Percentiles rank a stretch among this genome's conserved stretches.
Conservation (phyloP, 1,139 yeast genomes). For the Magnusiomyces sp. region DNA sequence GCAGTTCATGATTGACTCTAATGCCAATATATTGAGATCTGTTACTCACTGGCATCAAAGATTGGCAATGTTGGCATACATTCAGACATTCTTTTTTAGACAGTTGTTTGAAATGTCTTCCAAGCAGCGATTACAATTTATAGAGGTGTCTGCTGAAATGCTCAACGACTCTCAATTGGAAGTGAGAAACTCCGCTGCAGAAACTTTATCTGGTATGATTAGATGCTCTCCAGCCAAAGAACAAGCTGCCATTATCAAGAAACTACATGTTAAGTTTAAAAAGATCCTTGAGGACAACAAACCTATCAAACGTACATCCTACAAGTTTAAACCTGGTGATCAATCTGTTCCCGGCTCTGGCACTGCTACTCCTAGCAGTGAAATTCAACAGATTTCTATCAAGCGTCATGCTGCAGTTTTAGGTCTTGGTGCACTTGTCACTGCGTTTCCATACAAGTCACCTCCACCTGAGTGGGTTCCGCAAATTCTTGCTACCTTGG, state of each 20-base stretch:
- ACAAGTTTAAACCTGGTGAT: conserved; percentile 8
- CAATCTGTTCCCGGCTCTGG: conserved; percentile 18
- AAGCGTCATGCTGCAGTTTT: conserved; percentile 78
- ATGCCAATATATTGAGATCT: conserved; percentile 39
- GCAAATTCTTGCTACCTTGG: conserved; percentile 55
- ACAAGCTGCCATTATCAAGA: conserved; percentile 34
- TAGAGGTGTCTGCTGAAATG: conserved; percentile 45
- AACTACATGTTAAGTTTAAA: conserved; percentile 36
- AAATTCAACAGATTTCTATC: conserved; percentile 30
- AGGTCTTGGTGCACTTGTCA: conserved; percentile 81
- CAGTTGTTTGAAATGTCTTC: conserved; percentile 51
- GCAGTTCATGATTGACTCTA: conserved; percentile 41
- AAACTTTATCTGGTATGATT: conserved; percentile 70
- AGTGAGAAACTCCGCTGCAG: conserved; percentile 69
- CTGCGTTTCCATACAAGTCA: conserved; percentile 83
- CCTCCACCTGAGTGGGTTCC: conserved; percentile 96
- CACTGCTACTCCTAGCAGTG: conserved; percentile 19
- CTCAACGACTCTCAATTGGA: conserved; percentile 61
- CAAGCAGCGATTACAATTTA: conserved; percentile 43
- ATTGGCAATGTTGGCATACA: conserved; percentile 56
- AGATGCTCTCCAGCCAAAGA: conserved; percentile 65
- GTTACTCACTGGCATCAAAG: conserved; percentile 58
- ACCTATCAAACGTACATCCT: conserved; percentile 15
- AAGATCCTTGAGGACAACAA: conserved; percentile 28
- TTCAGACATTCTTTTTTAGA: conserved; percentile 68